phyloP scores from a whole-genome alignment of 2,329 filamentous ascomycete species.

The Pseudocercospora fijiensis region DNA sequence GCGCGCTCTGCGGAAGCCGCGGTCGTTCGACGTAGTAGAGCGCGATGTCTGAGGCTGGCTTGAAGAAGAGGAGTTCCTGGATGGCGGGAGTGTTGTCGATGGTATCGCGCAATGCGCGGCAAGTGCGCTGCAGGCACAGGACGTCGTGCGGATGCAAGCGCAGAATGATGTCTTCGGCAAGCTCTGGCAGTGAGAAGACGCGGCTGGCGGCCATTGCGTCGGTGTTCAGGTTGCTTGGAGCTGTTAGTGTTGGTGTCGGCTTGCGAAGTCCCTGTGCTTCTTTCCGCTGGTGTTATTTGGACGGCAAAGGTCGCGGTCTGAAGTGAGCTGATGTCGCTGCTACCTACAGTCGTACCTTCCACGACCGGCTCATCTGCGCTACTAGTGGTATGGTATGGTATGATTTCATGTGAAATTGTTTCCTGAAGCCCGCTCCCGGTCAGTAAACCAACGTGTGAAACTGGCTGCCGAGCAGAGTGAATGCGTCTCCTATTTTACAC shows the following conservation, averaged over 20 bases:
- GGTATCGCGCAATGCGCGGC: slow-evolving; percentile 1
- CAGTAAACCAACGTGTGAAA: background rate
- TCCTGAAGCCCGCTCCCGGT: no score
- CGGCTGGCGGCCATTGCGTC: background rate
- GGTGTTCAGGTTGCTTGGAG: background rate
- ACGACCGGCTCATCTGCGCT: background rate
- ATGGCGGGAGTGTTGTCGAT: background rate
- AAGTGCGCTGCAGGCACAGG: background rate
- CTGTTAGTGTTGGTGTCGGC: background rate
- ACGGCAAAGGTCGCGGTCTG: background rate
- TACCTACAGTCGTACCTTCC: background rate
- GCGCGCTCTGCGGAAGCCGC: no score
- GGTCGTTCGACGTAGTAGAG: background rate
- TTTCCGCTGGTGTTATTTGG: background rate
- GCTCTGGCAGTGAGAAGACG: background rate
- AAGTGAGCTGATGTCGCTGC: background rate
- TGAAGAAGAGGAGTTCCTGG: slow-evolving; percentile 2
- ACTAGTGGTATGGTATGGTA: no score
- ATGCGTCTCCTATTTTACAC: background rate
- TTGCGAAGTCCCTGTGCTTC: background rate
- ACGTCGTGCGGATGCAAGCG: background rate
- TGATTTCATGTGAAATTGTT: background rate
- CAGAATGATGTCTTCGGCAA: slow-evolving; percentile 6
- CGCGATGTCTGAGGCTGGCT: background rate
- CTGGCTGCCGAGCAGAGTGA: background rate